Evolutionary conservation across 495 filamentous ascomycete genomes (phyloP), one percentile per base, ranked within the genome.

Genomic region (Thermothielavioides terrestris): DNA sequence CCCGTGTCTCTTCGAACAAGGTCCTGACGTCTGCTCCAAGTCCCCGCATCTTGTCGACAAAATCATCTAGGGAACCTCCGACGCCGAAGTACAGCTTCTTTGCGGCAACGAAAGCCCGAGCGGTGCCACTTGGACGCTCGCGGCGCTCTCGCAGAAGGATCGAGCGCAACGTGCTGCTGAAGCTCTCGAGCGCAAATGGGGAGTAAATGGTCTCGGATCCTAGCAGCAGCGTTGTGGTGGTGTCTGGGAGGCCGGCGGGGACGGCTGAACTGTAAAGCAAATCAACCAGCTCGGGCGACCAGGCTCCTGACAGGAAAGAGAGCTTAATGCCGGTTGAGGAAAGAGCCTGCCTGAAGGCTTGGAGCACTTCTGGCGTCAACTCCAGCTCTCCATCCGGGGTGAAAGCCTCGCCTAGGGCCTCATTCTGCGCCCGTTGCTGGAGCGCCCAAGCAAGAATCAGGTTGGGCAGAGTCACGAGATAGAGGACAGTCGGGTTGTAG

Each of bases 51-150:
- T 77, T 76, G 26, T 75, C 67, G 42, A 89, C 74, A 62, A 98
- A 95, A 59, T 91, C 89, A 63, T 91, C 84, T 35, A 98, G 79
- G 17, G 89, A 88, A 17, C 92, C 92, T 2, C 92, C 92, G 46
- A 98, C 92, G 4, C 92, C 92, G 60, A 98, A 98, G 65, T 98
- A 98, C 2, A 96, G 80, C 65, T 81, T 80, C 71, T 98, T 98
- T 2, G 92, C 92, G 4, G 82, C 92, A 2, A 98, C 73, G n/a
- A 95, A 64, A 6, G 88, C 88, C 48, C 74, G 77, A 26, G 77
- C 78, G 31, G 58, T 58, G 2, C 65, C 60, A 5, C 53, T 66
- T 3, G 55, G 63, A 10, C 65, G 47, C 5, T 54, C 67, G 26
- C 65, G 62, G 42, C 68, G 75, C 11, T 82, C 76, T 4, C 70